Conservation (phyloP, 495 filamentous ascomycete genomes). For the Penicillium malachiteum region DNA sequence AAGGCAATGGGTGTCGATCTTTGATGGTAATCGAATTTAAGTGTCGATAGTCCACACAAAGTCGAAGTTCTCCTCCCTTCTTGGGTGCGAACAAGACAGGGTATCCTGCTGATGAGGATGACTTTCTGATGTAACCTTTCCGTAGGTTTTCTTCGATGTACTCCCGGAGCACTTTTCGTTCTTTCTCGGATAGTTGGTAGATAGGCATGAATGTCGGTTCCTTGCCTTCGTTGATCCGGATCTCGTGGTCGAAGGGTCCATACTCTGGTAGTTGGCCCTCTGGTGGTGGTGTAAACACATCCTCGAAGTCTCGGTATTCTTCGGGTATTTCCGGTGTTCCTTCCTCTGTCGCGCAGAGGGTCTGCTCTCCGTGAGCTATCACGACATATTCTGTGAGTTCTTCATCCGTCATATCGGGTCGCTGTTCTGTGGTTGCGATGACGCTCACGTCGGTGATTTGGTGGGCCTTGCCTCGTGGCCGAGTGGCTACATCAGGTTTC, state of each 20-base stretch:
- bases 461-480: background rate
- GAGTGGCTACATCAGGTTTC: background rate
- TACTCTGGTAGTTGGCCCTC: slow-evolving; percentile 1
- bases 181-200: background rate
- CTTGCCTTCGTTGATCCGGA: background rate
- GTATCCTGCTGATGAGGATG: slow-evolving; percentile 13
- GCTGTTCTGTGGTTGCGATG: background rate
- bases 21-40: slow-evolving; percentile 44
- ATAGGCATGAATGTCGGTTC: background rate
- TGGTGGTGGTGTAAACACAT: slow-evolving; percentile 2
- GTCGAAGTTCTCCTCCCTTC: slow-evolving; percentile 27
- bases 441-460: background rate
- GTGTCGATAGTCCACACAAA: slow-evolving; percentile 48
- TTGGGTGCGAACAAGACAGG: slow-evolving; percentile 41
- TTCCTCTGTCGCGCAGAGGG: slow-evolving; percentile 2
- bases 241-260: background rate
- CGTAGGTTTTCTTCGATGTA: slow-evolving; percentile 6
- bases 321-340: slow-evolving; percentile 3
- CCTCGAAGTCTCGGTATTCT: slow-evolving; percentile 5
- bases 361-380: background rate
- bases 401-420: background rate
- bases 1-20: slow-evolving; percentile 43
- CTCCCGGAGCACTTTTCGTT: background rate
- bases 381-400: background rate
- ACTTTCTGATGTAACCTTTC: slow-evolving; percentile 41